Conservation (phyloP, 441 rosid genomes). For the Erysimum cheiri region DNA sequence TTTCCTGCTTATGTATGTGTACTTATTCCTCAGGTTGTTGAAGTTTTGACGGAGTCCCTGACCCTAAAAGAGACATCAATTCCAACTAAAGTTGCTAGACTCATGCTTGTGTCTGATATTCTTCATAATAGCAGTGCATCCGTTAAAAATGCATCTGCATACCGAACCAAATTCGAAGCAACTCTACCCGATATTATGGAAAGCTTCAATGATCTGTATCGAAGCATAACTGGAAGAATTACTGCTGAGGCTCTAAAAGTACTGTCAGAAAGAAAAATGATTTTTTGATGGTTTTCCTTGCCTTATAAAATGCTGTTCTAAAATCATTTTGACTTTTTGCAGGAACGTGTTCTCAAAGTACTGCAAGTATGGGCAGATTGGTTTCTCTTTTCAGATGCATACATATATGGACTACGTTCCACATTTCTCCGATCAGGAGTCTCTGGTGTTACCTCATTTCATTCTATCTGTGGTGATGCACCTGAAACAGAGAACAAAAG, state of each 20-base stretch:
- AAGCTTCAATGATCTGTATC: slow-evolving; percentile 96
- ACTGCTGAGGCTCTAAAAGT: slow-evolving; percentile 99
- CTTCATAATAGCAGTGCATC: slow-evolving; percentile 99
- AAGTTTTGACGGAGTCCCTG: slow-evolving; percentile 96
- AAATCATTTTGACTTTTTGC: slow-evolving; percentile 39
- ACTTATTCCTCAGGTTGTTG: slow-evolving; percentile 73
- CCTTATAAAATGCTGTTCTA: slow-evolving; percentile 19
- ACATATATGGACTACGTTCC: slow-evolving; percentile 92
- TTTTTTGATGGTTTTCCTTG: slow-evolving; percentile 21
- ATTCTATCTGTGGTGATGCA: slow-evolving; percentile 90
- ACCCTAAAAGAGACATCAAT: slow-evolving; percentile 97
- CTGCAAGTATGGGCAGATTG: slow-evolving; percentile 99
- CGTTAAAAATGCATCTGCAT: slow-evolving; percentile 99
- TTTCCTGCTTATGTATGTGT: slow-evolving; percentile 18
- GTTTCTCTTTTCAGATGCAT: slow-evolving; percentile 99
- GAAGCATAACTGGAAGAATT: slow-evolving; percentile 95
- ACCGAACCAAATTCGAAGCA: slow-evolving; percentile 97
- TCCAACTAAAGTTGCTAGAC: slow-evolving; percentile 99
- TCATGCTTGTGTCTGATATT: slow-evolving; percentile 98
- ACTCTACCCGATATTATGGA: slow-evolving; percentile 96
- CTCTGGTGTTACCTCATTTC: slow-evolving; percentile 87
- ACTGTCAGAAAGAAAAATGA: slow-evolving; percentile 34
- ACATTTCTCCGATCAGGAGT: slow-evolving; percentile 91
- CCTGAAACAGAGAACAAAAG: slow-evolving; percentile 79
- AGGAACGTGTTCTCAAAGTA: slow-evolving; percentile 98